Conservation (phyloP, 139 green algal genomes). For the Chlorella sp. region DNA sequence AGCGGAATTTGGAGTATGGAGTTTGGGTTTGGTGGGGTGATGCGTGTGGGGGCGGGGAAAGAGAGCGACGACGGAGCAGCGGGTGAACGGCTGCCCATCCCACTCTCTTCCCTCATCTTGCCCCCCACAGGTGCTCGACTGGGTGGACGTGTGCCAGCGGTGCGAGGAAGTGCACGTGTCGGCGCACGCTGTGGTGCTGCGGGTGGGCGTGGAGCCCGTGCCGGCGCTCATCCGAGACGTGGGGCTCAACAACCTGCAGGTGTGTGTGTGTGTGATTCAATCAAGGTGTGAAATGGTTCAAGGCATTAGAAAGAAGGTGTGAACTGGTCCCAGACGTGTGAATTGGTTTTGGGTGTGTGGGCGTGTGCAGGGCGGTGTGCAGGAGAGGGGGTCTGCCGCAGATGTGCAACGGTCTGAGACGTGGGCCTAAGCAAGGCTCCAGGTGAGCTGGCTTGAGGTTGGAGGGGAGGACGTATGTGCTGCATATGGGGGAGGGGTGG, state of each 20-base stretch:
- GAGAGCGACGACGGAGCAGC: too few species aligned
- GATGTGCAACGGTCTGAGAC: too few species aligned
- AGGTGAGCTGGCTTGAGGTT: not conserved
- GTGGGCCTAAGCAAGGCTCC: not conserved
- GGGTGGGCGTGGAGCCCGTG: not conserved
- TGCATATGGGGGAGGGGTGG: too few species aligned
- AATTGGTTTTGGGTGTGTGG: too few species aligned
- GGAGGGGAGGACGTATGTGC: not conserved
- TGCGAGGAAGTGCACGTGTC: conserved; percentile 15
- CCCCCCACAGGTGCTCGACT: conserved; percentile 8
- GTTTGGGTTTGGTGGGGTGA: not conserved
- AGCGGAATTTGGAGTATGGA: not conserved
- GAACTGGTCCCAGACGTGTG: too few species aligned
- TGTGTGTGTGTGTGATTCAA: too few species aligned
- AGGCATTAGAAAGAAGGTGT: too few species aligned
- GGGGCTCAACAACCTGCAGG: not conserved
- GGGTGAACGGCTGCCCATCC: too few species aligned
- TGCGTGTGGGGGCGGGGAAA: too few species aligned
- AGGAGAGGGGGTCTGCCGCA: too few species aligned
- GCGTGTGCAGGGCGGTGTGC: too few species aligned
- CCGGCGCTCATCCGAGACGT: not conserved
- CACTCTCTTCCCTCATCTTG: not conserved
- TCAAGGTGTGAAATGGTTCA: too few species aligned
- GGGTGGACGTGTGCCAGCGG: not conserved
- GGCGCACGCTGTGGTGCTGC: not conserved